These are phyloP conservation scores for Pholiota adiposa DNA, from an alignment of 1,284 basidiomycete genomes.

Conservation along the genomic window DNA sequence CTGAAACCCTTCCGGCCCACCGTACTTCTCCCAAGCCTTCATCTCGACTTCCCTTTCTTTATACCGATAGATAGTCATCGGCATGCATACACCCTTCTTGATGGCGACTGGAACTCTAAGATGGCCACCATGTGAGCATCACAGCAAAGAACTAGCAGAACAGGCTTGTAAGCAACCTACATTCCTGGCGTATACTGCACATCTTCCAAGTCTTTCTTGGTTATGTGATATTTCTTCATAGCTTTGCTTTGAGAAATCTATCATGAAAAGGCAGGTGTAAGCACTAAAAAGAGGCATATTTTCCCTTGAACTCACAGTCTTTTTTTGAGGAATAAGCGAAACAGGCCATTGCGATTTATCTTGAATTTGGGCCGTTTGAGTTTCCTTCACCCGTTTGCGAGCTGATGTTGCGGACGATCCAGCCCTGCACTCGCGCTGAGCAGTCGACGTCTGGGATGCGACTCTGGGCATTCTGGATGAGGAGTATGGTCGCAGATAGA, in stretches of 20 bases:
- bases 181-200: background rate
- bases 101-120: no score
- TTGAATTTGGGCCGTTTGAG: background rate
- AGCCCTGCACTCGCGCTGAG: no score
- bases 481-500: background rate
- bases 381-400: no score
- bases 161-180: no score
- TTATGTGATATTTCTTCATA: background rate
- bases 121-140: no score
- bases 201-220: background rate
- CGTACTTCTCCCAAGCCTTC: background rate
- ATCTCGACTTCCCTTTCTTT: slow-evolving; percentile 1
- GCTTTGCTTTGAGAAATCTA: background rate
- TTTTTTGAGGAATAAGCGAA: no score
- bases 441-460: background rate
- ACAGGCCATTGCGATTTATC: background rate
- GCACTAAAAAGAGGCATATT: no score
- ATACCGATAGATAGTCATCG: background rate
- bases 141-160: no score
- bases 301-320: no score
- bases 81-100: no score
- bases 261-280: no score
- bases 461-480: background rate
- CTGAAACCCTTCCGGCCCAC: background rate
- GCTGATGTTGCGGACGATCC: background rate